A percentile compares a stretch with the other conserved stretches of the same genome.
Conservation (phyloP, 352 stramenopile species). For the Phytopythium oedochilum region DNA sequence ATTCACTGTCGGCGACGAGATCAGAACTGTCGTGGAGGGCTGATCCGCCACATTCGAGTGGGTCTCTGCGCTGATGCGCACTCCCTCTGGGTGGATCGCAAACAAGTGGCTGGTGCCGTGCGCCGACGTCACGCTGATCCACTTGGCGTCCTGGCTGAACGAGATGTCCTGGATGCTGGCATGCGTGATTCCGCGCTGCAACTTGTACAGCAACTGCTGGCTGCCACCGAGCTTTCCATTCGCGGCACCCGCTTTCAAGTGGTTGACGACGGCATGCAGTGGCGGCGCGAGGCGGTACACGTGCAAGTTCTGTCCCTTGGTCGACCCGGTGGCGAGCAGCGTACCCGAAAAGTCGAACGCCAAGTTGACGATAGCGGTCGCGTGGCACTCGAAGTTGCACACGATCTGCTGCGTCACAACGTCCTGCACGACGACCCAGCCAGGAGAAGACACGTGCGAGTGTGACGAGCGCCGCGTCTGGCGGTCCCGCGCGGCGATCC, state of each 20-base stretch:
- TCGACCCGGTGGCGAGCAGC: conserved; percentile 74
- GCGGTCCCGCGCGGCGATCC: background rate
- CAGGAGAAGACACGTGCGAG: conserved; percentile 16
- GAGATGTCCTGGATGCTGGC: conserved; percentile 78
- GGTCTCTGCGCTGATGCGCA: conserved; percentile 59
- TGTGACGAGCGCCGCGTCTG: background rate
- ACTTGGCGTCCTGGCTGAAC: conserved; percentile 83
- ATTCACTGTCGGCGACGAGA: background rate
- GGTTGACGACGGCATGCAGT: conserved; percentile 32
- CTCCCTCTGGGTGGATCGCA: conserved; percentile 68
- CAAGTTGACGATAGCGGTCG: conserved; percentile 62
- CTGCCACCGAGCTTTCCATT: background rate
- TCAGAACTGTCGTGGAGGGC: background rate
- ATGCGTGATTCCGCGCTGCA: conserved; percentile 85
- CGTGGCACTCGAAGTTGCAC: conserved; percentile 73
- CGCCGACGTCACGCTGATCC: conserved; percentile 80
- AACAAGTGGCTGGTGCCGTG: conserved; percentile 87
- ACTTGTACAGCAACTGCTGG: conserved; percentile 77
- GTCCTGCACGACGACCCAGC: conserved; percentile 70
- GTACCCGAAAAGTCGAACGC: conserved; percentile 75
- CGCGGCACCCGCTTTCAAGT: background rate
- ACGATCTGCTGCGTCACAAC: conserved; percentile 56
- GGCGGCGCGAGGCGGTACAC: conserved; percentile 73
- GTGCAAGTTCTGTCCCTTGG: conserved; percentile 84
- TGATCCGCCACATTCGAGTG: conserved; percentile 40